Percentiles rank a stretch among this genome's conserved stretches.
Evolutionary conservation across 1,284 basidiomycete genomes (phyloP).

Genomic region (Cerrena zonata): DNA sequence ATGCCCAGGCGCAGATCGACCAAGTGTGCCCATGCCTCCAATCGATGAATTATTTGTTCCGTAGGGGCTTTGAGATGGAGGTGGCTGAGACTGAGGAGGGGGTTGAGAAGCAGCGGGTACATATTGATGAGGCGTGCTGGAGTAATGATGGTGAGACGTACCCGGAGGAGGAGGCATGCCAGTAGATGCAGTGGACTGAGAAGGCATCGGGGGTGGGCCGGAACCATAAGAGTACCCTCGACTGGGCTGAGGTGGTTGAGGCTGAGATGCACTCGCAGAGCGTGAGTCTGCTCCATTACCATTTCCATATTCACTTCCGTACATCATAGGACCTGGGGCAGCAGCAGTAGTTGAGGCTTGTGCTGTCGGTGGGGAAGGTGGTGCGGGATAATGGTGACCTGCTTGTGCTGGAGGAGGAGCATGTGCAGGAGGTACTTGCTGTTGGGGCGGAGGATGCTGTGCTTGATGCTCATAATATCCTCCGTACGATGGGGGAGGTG

Average conservation of each 20-base stretch:
- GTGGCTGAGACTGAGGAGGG: background rate
- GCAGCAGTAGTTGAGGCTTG: background rate
- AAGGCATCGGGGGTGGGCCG: background rate
- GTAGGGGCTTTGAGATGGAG: background rate
- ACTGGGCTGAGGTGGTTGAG: background rate
- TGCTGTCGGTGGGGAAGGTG: constrained; percentile 2
- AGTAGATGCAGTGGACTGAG: background rate
- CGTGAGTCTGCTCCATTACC: background rate
- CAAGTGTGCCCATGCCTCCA: background rate
- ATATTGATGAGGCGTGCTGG: constrained; percentile 3
- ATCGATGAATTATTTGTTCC: background rate
- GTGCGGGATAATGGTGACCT: constrained; percentile 8
- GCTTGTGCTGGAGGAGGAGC: constrained; percentile 12
- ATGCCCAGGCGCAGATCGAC: background rate
- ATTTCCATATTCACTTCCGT: background rate
- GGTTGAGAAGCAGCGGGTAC: background rate
- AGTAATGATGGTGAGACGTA: background rate
- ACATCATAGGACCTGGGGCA: background rate
- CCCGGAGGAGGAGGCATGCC: background rate
- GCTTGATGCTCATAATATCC: constrained; percentile 11
- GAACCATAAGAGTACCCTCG: background rate
- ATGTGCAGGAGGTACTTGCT: background rate
- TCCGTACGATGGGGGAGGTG: constrained; percentile 8
- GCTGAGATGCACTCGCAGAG: background rate
- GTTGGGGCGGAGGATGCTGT: constrained; percentile 7